These are phyloP conservation scores for Tripterygium wilfordii DNA, from an alignment of 177 flowering plant species.

Conservation along the genomic window DNA sequence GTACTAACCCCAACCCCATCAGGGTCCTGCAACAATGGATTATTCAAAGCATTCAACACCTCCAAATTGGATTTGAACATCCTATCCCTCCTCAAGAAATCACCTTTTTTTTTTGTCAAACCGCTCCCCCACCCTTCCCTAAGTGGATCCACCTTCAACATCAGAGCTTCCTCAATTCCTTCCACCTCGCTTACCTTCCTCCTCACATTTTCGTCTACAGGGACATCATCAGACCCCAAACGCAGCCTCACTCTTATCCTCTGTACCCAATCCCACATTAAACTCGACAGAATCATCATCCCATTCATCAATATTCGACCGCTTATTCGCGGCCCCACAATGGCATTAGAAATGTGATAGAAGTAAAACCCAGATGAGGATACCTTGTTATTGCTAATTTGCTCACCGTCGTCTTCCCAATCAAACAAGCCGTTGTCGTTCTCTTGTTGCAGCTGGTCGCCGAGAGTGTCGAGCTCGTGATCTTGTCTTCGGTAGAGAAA, in stretches of 20 bases:
- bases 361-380: slow-evolving; percentile 42
- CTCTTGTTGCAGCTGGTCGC: slow-evolving; percentile 14
- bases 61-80: slow-evolving; percentile 88
- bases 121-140: slow-evolving; percentile 94
- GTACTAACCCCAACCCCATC: slow-evolving; percentile 64
- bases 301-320: slow-evolving; percentile 66
- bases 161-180: slow-evolving; percentile 68
- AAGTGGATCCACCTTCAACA: slow-evolving; percentile 56
- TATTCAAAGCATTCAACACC: slow-evolving; percentile 70
- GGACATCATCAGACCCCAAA: slow-evolving; percentile 83
- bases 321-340: slow-evolving; percentile 48
- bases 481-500: too few relatives aligned
- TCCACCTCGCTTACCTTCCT: slow-evolving; percentile 43
- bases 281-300: slow-evolving; percentile 39
- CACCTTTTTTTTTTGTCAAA: slow-evolving; percentile 85
- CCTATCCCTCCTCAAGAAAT: slow-evolving; percentile 69
- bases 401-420: slow-evolving; percentile 17
- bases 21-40: slow-evolving; percentile 89
- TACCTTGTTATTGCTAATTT: slow-evolving; percentile 6
- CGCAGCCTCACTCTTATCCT: slow-evolving; percentile 38
- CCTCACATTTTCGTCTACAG: slow-evolving; percentile 65
- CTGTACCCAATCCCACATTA: slow-evolving; percentile 18
- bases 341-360: slow-evolving; percentile 58
- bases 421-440: slow-evolving; percentile 24
- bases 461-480: slow-evolving; percentile 66